Conservation (phyloP, 768 basidiomycete species). For the Hemileccinum impolitum region DNA sequence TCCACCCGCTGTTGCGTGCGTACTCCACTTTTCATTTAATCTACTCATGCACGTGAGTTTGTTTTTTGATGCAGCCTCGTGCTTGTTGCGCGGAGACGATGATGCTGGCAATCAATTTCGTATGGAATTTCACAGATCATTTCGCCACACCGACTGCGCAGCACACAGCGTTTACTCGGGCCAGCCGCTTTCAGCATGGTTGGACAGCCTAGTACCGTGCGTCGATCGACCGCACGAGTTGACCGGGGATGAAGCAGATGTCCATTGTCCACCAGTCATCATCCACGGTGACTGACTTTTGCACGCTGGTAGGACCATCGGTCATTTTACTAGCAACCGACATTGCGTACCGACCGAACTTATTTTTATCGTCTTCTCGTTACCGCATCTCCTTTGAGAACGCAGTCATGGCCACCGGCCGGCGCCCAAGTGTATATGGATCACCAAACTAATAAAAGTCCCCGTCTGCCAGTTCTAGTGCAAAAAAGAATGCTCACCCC, state of each 20-base stretch:
- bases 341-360: neutral
- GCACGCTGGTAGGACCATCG: neutral
- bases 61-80: conserved; percentile 10
- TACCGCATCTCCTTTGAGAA: neutral
- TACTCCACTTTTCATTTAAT: conserved; percentile 12
- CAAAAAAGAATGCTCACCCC: conserved; percentile 7
- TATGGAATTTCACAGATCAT: conserved; percentile 1
- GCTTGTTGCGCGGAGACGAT: neutral
- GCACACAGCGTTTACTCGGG: neutral
- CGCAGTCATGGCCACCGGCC: neutral
- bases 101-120: conserved; percentile 3
- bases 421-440: conserved; percentile 10
- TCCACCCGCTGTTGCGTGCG: neutral
- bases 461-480: neutral
- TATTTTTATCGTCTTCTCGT: neutral
- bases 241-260: neutral
- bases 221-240: too few relatives aligned
- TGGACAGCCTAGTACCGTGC: too few relatives aligned
- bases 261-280: neutral
- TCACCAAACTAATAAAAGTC: neutral
- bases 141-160: neutral
- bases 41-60: conserved; percentile 9
- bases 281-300: neutral
- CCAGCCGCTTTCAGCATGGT: neutral
- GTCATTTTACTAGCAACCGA: conserved; percentile 2